These are phyloP conservation scores for Schwanniomyces pseudopolymorphus DNA, from an alignment of 805 yeast genomes.

Conservation along the genomic window DNA sequence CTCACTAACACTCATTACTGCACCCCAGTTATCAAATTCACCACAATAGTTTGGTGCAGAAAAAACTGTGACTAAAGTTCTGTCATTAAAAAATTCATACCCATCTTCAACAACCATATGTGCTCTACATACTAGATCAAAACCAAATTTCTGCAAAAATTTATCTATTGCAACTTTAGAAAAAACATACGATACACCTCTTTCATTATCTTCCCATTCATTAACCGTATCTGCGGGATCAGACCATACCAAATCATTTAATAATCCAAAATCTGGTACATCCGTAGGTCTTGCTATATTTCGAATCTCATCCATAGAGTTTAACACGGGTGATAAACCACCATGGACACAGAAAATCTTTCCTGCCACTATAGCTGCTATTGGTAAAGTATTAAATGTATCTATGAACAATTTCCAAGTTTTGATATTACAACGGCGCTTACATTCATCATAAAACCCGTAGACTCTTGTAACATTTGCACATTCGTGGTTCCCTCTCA, in stretches of 20 bases:
- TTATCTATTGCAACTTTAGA: constrained; percentile 78
- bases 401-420: constrained; percentile 94
- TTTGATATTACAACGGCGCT: constrained; percentile 86
- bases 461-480: constrained; percentile 96
- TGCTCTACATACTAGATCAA: constrained; percentile 80
- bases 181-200: constrained; percentile 82
- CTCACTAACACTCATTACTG: constrained; percentile 95
- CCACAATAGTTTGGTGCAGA: constrained; percentile 86
- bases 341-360: constrained; percentile 93
- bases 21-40: constrained; percentile 83
- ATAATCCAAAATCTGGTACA: constrained; percentile 78
- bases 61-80: constrained; percentile 75
- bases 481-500: constrained; percentile 96
- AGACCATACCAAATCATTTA: constrained; percentile 79
- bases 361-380: constrained; percentile 93
- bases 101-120: constrained; percentile 93
- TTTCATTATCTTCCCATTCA: constrained; percentile 86
- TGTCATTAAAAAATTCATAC: constrained; percentile 74
- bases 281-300: constrained; percentile 79
- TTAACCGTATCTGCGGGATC: constrained; percentile 82
- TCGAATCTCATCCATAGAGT: constrained; percentile 71
- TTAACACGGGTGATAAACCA: constrained; percentile 74
- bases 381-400: constrained; percentile 91
- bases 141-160: constrained; percentile 69
- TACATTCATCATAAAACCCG: constrained; percentile 98